Evolutionary conservation across 805 yeast species (phyloP).

Genomic region (Yamadazyma laniorum): DNA sequence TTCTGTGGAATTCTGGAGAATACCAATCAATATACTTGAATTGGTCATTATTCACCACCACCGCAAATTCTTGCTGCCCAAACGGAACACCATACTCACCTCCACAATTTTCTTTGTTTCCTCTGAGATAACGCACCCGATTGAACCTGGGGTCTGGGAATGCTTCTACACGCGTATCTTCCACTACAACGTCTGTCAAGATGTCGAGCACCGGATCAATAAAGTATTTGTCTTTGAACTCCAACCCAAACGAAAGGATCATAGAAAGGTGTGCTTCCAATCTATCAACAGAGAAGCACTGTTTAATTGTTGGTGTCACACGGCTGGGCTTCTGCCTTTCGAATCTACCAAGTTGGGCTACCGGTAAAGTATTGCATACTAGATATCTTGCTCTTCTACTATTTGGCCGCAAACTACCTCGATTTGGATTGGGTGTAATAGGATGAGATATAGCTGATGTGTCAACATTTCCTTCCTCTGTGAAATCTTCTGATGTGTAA

Average conservation of each 20-base stretch:
- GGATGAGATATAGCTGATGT: too few species aligned
- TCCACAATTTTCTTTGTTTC: neutral
- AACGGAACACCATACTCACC: constrained; percentile 3
- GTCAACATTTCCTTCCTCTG: too few species aligned
- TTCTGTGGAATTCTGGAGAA: constrained; percentile 5
- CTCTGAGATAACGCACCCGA: constrained; percentile 7
- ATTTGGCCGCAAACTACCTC: too few species aligned
- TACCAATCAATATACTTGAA: constrained; percentile 4
- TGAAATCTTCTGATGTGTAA: too few species aligned
- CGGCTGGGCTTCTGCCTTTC: constrained; percentile 5
- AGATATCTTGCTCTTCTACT: too few species aligned
- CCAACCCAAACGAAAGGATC: neutral
- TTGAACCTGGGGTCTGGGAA: neutral
- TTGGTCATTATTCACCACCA: constrained; percentile 4
- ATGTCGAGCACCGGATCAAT: constrained; percentile 2
- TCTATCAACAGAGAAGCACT: neutral
- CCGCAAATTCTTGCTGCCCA: neutral
- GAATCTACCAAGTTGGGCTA: constrained; percentile 2
- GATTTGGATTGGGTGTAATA: too few species aligned
- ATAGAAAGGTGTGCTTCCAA: constrained; percentile 1
- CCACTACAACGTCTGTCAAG: neutral
- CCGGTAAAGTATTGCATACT: neutral
- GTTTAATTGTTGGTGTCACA: constrained; percentile 2
- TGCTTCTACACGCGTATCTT: constrained; percentile 2
- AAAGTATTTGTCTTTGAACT: neutral